phyloP scores from a whole-genome alignment of 495 filamentous ascomycete species.

The Neurospora sublineolata region DNA sequence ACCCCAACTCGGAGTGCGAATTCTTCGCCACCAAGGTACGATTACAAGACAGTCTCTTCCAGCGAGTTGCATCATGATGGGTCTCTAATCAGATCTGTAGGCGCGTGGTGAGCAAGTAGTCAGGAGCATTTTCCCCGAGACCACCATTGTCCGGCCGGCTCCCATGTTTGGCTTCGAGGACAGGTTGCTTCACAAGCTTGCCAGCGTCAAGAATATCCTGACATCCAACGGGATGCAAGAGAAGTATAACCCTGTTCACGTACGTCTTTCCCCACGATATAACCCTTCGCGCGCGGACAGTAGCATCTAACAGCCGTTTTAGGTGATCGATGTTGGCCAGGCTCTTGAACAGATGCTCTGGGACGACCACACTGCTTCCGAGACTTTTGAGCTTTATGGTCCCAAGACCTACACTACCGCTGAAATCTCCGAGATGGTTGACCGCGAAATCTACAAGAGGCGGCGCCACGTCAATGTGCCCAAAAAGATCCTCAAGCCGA shows the following conservation, averaged over 20 bases:
- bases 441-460: constrained; percentile 82
- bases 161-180: constrained; percentile 95
- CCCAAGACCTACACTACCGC: constrained; percentile 83
- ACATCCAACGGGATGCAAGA: constrained; percentile 89
- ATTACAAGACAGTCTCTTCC: constrained; percentile 2
- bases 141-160: constrained; percentile 90
- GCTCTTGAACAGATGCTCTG: constrained; percentile 81
- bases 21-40: constrained; percentile 81
- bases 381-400: constrained; percentile 93
- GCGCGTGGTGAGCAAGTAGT: constrained; percentile 72
- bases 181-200: constrained; percentile 76
- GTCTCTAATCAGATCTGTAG: constrained; percentile 28
- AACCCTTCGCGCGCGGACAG: neutral
- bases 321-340: constrained; percentile 79
- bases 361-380: constrained; percentile 76
- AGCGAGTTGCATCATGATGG: neutral
- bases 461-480: constrained; percentile 88
- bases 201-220: constrained; percentile 63
- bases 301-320: constrained; percentile 11
- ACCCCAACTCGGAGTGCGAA: constrained; percentile 66
- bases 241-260: constrained; percentile 84
- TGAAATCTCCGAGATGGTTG: constrained; percentile 78
- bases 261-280: constrained; percentile 32
- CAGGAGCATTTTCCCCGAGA: constrained; percentile 89
- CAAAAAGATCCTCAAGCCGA: constrained; percentile 60